phyloP scores from a whole-genome alignment of 306 rosid genomes.

The Pachyrhizus erosus region DNA sequence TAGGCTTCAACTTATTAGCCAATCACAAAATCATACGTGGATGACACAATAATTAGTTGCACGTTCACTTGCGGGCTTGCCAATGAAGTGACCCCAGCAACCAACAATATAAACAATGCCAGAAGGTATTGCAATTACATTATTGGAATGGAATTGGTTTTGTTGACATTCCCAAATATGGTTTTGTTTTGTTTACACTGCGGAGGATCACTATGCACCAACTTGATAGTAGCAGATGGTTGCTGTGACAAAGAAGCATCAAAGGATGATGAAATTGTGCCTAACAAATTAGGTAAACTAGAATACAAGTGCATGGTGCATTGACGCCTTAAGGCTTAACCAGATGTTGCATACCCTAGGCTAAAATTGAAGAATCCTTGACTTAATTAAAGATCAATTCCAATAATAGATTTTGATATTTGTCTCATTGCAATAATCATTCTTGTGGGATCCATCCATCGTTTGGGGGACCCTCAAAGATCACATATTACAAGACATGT shows the following conservation, averaged over 20 bases:
- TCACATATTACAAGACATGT: background rate
- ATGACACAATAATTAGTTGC: background rate
- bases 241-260: background rate
- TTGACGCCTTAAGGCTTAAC: background rate
- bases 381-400: background rate
- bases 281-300: background rate
- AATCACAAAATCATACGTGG: background rate
- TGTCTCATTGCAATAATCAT: slow-evolving; percentile 5
- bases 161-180: background rate
- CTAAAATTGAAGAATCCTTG: background rate
- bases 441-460: background rate
- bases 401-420: background rate
- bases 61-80: slow-evolving; percentile 1
- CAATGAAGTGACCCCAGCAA: background rate
- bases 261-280: background rate
- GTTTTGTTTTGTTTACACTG: background rate
- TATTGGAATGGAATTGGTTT: background rate
- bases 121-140: background rate
- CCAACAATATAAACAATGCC: background rate
- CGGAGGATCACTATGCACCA: background rate
- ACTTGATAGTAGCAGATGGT: background rate
- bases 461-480: background rate
- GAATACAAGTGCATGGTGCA: background rate
- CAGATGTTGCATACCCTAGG: background rate
- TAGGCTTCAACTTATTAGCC: background rate